Base-by-base conservation (phyloP, 257 asterid species). In the Voacanga thouarsii region DNA sequence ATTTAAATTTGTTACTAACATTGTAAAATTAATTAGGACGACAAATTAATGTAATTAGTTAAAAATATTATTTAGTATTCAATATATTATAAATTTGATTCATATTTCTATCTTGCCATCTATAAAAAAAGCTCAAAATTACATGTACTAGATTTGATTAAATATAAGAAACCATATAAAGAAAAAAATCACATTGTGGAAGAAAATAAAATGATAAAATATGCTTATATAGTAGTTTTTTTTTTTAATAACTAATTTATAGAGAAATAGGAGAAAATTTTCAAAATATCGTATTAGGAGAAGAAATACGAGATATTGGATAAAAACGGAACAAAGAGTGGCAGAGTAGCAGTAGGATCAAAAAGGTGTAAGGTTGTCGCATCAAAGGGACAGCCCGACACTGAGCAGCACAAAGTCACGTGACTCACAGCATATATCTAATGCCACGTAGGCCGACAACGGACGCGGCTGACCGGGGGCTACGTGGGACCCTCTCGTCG, bases 361-460 rank as follows among this genome's bases (percentile, higher is more conserved):
- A 78, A 82, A 82, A 79, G 79, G 83, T 0, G 0, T 65, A 75
- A 61, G 61, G 77, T 82, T 82, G 83, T 82, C 85, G 74, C 71
- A 53, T 82, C 80, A 69, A n/a, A 45, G 67, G 45, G 80, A 83
- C 82, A 80, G 14, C 18, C 83, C 83, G 87, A 84, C 87, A 84
- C 80, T 37, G 87, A 37, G 77, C 83, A 83, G n/a, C 67, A 19
- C 56, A n/a, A 14, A 23, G 72, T 76, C 85, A 78, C 83, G 81
- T 78, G 85, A 70, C 61, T 73, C 19, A 10, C 9, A 69, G 76
- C 77, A 37, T 39, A 51, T 50, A 37, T 44, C 30, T 16, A n/a
- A 3, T 75, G 77, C 83, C 86, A 79, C 77, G 74, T 83, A 21
- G 51, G 43, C 79, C 43, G 83, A 70, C 84, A 83, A 8, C 1